A percentile compares a stretch with the other conserved stretches of the same genome.
Conservation (phyloP, 148 eudicot species). For the Vaccinium myrtillus region DNA sequence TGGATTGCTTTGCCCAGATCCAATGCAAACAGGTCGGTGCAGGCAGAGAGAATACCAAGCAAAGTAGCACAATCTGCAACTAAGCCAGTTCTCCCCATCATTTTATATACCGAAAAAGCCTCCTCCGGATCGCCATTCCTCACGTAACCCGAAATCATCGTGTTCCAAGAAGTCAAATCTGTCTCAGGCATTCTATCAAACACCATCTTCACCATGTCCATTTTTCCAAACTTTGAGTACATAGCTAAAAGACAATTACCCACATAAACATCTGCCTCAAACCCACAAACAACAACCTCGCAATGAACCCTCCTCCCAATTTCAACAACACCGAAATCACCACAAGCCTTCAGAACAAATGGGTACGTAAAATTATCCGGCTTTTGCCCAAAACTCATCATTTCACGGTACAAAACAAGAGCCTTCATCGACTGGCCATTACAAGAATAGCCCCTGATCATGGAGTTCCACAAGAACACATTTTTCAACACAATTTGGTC, state of each 20-base stretch:
- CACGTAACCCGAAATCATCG: slow-evolving; percentile 26
- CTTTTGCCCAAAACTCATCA: slow-evolving; percentile 14
- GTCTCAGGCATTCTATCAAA: slow-evolving; percentile 38
- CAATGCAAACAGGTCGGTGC: background rate
- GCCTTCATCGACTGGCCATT: background rate
- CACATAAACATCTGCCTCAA: slow-evolving; percentile 27
- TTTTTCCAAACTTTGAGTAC: slow-evolving; percentile 24
- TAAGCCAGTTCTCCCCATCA: slow-evolving; percentile 13
- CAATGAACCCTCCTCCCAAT: slow-evolving; percentile 29
- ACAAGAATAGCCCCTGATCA: slow-evolving; percentile 23
- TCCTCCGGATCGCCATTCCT: slow-evolving; percentile 25
- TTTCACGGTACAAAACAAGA: slow-evolving; percentile 15
- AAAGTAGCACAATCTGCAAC: slow-evolving; percentile 25
- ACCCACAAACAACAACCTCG: slow-evolving; percentile 34
- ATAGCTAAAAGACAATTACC: slow-evolving; percentile 28
- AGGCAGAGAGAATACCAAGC: slow-evolving; percentile 29
- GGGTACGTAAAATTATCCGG: slow-evolving; percentile 40
- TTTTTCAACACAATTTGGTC: slow-evolving; percentile 16
- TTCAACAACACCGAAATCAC: slow-evolving; percentile 25
- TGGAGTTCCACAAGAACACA: slow-evolving; percentile 24
- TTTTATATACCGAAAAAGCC: slow-evolving; percentile 13
- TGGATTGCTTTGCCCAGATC: slow-evolving; percentile 16
- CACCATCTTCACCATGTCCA: slow-evolving; percentile 24
- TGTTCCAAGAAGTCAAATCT: slow-evolving; percentile 38
- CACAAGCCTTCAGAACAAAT: slow-evolving; percentile 38